Conservation (phyloP, 495 filamentous ascomycete genomes). For the Oidiodendron maius region DNA sequence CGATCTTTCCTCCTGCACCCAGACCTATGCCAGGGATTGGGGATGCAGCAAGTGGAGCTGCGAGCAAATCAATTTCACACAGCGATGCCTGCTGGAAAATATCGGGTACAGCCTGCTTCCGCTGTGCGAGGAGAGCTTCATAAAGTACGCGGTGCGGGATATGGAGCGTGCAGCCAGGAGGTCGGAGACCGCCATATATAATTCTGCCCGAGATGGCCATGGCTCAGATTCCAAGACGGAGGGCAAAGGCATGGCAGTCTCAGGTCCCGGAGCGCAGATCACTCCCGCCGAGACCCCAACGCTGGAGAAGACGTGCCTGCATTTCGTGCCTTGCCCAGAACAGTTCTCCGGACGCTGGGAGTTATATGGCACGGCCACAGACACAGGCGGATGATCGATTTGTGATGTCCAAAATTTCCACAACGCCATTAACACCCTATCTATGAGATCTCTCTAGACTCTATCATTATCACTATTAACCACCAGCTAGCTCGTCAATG, state of each 20-base stretch:
- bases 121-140: constrained; percentile 38
- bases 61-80: constrained; percentile 49
- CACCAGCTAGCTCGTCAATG: constrained; percentile 17
- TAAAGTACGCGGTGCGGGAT: constrained; percentile 42
- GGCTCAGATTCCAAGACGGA: neutral
- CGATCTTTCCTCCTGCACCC: constrained; percentile 37
- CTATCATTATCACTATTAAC: too few relatives aligned
- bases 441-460: too few relatives aligned
- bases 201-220: neutral
- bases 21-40: constrained; percentile 36
- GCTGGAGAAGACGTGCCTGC: too few relatives aligned
- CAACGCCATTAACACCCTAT: too few relatives aligned
- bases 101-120: constrained; percentile 45
- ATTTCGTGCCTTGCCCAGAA: too few relatives aligned
- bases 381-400: too few relatives aligned
- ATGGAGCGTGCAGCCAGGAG: constrained; percentile 43
- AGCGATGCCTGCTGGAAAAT: constrained; percentile 48
- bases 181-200: constrained; percentile 17
- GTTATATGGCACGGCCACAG: too few relatives aligned
- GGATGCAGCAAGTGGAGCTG: constrained; percentile 42
- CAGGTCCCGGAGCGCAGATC: constrained; percentile 4
- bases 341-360: too few relatives aligned
- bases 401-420: too few relatives aligned
- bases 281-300: constrained; percentile 15
- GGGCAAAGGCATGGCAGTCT: constrained; percentile 9